These are phyloP conservation scores for Sclerotinia glacialis DNA, from an alignment of 2,329 filamentous ascomycete species.

Conservation along the genomic window DNA sequence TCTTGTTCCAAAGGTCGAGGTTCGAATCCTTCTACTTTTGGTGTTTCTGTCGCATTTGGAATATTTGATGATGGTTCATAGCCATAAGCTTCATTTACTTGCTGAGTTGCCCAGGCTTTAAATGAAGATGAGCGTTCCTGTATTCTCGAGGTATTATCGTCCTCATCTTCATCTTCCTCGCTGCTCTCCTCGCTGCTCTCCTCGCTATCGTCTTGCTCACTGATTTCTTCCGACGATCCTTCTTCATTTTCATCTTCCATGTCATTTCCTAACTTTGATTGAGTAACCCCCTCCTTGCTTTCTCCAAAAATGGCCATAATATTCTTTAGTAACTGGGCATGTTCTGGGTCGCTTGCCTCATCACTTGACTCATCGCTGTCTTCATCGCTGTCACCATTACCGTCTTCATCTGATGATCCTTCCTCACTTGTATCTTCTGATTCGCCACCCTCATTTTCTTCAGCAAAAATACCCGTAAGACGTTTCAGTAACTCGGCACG, in stretches of 20 bases:
- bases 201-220: slow-evolving; percentile 28
- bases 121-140: slow-evolving; percentile 63
- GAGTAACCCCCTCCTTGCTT: slow-evolving; percentile 3
- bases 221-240: slow-evolving; percentile 21
- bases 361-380: neutral
- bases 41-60: slow-evolving; percentile 43
- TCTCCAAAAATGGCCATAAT: slow-evolving; percentile 12
- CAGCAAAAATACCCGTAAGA: slow-evolving; percentile 14
- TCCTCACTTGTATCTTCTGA: slow-evolving; percentile 15
- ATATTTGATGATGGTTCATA: slow-evolving; percentile 49
- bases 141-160: slow-evolving; percentile 39
- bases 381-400: neutral
- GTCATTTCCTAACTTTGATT: neutral
- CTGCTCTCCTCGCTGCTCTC: slow-evolving; percentile 31
- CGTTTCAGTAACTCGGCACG: slow-evolving; percentile 9
- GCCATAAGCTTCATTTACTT: slow-evolving; percentile 80
- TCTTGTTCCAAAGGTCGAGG: slow-evolving; percentile 69
- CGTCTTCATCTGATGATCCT: neutral
- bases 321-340: slow-evolving; percentile 10
- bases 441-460: neutral
- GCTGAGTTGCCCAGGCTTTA: slow-evolving; percentile 87
- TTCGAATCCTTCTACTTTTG: slow-evolving; percentile 59
- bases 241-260: slow-evolving; percentile 34
- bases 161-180: slow-evolving; percentile 37
- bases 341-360: slow-evolving; percentile 4